Base-by-base conservation (phyloP, 495 filamentous ascomycete genomes). In the Penicillium chermesinum region DNA sequence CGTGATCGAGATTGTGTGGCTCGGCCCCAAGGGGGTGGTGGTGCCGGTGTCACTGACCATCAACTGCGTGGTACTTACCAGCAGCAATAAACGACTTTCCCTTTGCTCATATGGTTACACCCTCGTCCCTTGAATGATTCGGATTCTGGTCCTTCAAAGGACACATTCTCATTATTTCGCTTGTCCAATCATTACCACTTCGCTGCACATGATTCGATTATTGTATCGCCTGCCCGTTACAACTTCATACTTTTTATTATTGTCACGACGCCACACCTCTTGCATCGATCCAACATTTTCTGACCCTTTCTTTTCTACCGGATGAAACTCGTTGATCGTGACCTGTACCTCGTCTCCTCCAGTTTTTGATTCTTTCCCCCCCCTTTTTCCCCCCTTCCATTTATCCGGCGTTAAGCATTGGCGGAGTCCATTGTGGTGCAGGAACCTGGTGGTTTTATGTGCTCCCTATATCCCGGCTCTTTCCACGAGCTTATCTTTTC, bases 1-100 rank as follows among this genome's bases (percentile, higher is more conserved):
- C 39, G 60, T 74, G 38, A 75, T 75, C 41, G 72, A 75, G 46
- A 64, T 75, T 42, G 72, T 75, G 30, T 75, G 72, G 72, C 71
- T 75, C 44, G 70, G 72, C 38, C 66, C 68, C 48, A 65, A 72
- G 64, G 67, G 65, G 66, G 68, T 46, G 66, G 68, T 52, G 68
- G 68, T 42, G 70, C 65, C 34, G 68, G 67, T 58, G 41, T 68
- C 30, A 62, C 55, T 40, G 64, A 66, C 43, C 64, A 59, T 49
- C 46, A 54, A 36, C 50, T 63, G 35, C 49, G 35, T 22, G 60
- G 60, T 43, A 63, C 58, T 41, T 55, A 62, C 44, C 59, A 62
- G 55, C 59, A 62, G 55, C 59, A 62, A 58, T 62, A 44, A 57
- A 49, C 13, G 9, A 21, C 33, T 44, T 16, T 12, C 19, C n/a